Conservation (phyloP, 805 yeast genomes). For the Wickerhamiella brachini region DNA sequence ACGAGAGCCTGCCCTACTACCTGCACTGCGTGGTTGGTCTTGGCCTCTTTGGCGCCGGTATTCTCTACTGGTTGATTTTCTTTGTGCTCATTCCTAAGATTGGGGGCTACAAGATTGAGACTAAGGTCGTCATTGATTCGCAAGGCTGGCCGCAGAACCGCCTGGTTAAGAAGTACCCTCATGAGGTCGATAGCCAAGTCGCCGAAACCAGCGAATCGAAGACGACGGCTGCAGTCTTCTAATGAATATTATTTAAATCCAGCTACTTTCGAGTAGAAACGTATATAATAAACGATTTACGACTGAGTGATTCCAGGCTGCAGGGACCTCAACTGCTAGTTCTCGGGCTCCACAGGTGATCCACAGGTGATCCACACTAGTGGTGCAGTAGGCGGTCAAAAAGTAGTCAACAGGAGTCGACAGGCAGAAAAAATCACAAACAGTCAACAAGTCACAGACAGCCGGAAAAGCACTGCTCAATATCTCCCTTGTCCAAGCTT, state of each 20-base stretch:
- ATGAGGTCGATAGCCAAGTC: not conserved
- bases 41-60: slow-evolving; percentile 50
- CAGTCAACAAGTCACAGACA: too few relatives aligned
- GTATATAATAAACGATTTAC: not conserved
- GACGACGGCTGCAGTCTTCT: not conserved
- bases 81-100: slow-evolving; percentile 40
- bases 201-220: not conserved
- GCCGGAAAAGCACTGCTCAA: too few relatives aligned
- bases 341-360: too few relatives aligned
- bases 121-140: slow-evolving; percentile 5
- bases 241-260: not conserved
- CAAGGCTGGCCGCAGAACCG: slow-evolving; percentile 1
- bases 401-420: too few relatives aligned
- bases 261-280: not conserved
- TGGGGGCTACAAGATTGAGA: slow-evolving; percentile 15
- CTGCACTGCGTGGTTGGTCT: slow-evolving; percentile 72
- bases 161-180: not conserved
- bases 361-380: too few relatives aligned
- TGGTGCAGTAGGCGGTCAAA: too few relatives aligned
- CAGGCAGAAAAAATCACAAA: too few relatives aligned
- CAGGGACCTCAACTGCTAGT: too few relatives aligned
- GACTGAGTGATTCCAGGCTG: not conserved
- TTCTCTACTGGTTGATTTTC: slow-evolving; percentile 55
- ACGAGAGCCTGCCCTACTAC: slow-evolving; percentile 59
- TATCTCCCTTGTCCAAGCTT: too few relatives aligned